These are phyloP conservation scores for Oryza australiensis DNA, from an alignment of 176 grass and related monocot genomes.

Conservation along the genomic window DNA sequence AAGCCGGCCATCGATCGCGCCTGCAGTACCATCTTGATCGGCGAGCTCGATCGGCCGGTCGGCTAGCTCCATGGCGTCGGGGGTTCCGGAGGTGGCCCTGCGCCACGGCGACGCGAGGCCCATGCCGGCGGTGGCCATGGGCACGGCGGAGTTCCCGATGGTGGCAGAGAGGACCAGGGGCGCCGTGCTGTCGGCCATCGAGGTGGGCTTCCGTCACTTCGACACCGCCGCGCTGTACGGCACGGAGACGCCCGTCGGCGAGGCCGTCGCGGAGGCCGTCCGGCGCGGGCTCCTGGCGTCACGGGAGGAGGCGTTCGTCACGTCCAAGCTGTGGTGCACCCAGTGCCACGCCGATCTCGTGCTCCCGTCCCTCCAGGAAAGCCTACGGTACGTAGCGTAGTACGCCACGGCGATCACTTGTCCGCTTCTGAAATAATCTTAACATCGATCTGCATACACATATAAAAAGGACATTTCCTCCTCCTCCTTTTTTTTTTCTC, in stretches of 20 bases:
- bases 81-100: constrained; percentile 4
- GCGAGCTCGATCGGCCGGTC: no score
- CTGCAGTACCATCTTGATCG: no score
- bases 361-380: constrained; percentile 45
- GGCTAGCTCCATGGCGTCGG: no score
- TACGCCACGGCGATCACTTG: no score
- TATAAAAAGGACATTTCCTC: no score
- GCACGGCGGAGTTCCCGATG: constrained; percentile 32
- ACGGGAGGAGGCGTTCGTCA: constrained; percentile 67
- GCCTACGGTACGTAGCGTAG: constrained; percentile 45
- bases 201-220: constrained; percentile 66
- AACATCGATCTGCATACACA: no score
- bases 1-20: no score
- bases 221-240: constrained; percentile 63
- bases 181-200: constrained; percentile 55
- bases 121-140: constrained; percentile 56
- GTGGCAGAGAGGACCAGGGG: background rate
- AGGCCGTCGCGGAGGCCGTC: constrained; percentile 47
- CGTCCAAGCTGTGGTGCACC: constrained; percentile 77
- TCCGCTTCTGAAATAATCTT: no score
- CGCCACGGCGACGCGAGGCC: constrained; percentile 35
- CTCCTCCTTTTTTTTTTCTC: no score
- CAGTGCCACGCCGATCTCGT: constrained; percentile 61
- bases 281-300: constrained; percentile 44
- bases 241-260: constrained; percentile 43